Percentiles rank a stretch among this genome's conserved stretches.
Evolutionary conservation across 2,329 filamentous ascomycete genomes (phyloP).

Genomic region (Dothistroma pini): DNA sequence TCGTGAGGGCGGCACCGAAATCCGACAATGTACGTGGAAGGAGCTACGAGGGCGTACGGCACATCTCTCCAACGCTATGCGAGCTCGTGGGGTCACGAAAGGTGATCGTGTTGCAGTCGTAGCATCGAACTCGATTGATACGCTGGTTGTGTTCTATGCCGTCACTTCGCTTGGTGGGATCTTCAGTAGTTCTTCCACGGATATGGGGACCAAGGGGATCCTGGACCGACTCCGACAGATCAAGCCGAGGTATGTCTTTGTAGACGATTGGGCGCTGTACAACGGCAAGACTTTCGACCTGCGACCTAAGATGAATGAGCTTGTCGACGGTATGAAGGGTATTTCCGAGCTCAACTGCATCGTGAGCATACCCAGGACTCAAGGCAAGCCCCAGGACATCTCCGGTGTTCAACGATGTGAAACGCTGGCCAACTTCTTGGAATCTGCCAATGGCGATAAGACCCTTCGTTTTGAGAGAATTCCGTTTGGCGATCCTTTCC

Average conservation of each 20-base stretch:
- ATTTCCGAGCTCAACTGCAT: constrained; percentile 60
- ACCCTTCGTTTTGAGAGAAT: constrained; percentile 56
- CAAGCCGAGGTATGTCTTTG: constrained; percentile 73
- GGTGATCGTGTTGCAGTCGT: constrained; percentile 76
- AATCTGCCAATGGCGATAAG: constrained; percentile 37
- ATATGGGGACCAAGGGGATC: constrained; percentile 78
- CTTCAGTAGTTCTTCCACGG: constrained; percentile 73
- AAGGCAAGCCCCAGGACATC: constrained; percentile 55
- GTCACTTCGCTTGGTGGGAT: constrained; percentile 67
- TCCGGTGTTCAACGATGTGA: constrained; percentile 49
- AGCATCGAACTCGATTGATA: constrained; percentile 71
- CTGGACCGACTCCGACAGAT: constrained; percentile 72
- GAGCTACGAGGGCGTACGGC: constrained; percentile 60
- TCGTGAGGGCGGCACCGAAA: constrained; percentile 59
- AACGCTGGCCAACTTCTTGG: constrained; percentile 43
- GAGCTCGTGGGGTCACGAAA: constrained; percentile 59
- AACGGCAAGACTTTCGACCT: constrained; percentile 74
- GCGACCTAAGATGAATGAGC: constrained; percentile 65
- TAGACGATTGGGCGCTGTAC: constrained; percentile 76
- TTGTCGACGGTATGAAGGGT: constrained; percentile 59
- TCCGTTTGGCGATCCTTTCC: constrained; percentile 68
- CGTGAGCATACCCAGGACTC: constrained; percentile 65
- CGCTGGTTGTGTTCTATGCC: constrained; percentile 67
- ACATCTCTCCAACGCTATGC: constrained; percentile 62
- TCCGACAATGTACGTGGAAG: constrained; percentile 60